Conservation (phyloP, 2,329 filamentous ascomycete genomes). For the Phaeosphaeria sp. region DNA sequence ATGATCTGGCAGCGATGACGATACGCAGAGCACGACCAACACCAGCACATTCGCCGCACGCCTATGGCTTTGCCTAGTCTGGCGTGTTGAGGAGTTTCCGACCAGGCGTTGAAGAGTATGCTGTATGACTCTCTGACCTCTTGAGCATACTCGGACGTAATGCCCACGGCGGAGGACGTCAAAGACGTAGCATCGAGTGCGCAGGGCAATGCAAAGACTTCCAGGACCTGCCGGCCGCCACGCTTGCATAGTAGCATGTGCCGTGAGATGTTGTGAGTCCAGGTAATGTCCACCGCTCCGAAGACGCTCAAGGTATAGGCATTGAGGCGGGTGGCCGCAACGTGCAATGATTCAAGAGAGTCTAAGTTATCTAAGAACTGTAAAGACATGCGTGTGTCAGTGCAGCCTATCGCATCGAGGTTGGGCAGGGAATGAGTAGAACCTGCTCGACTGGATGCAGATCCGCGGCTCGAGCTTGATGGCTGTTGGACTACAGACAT, state of each 20-base stretch:
- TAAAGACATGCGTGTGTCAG: neutral
- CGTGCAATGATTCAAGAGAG: slow-evolving; percentile 19
- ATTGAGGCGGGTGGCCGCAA: slow-evolving; percentile 23
- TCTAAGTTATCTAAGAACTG: slow-evolving; percentile 14
- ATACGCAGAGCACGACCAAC: slow-evolving; percentile 25
- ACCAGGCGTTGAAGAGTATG: slow-evolving; percentile 24
- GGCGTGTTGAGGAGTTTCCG: slow-evolving; percentile 3
- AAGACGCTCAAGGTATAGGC: slow-evolving; percentile 21
- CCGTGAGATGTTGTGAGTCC: slow-evolving; percentile 27
- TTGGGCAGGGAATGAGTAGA: neutral
- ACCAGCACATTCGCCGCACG: slow-evolving; percentile 19
- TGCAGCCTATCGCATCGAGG: neutral
- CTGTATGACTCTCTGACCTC: slow-evolving; percentile 23
- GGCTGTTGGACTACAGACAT: slow-evolving; percentile 5
- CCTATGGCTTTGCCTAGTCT: slow-evolving; percentile 10
- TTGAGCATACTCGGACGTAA: slow-evolving; percentile 13
- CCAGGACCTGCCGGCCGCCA: slow-evolving; percentile 15
- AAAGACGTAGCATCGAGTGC: slow-evolving; percentile 14
- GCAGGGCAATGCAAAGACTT: slow-evolving; percentile 27
- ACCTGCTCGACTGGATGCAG: neutral
- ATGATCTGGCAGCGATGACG: slow-evolving; percentile 13
- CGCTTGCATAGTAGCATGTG: slow-evolving; percentile 23
- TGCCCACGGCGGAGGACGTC: slow-evolving; percentile 8
- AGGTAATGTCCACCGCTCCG: slow-evolving; percentile 23
- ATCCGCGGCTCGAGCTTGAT: neutral